Base-by-base conservation (phyloP, 1,139 yeast species). In the Diutina scorzettiae region DNA sequence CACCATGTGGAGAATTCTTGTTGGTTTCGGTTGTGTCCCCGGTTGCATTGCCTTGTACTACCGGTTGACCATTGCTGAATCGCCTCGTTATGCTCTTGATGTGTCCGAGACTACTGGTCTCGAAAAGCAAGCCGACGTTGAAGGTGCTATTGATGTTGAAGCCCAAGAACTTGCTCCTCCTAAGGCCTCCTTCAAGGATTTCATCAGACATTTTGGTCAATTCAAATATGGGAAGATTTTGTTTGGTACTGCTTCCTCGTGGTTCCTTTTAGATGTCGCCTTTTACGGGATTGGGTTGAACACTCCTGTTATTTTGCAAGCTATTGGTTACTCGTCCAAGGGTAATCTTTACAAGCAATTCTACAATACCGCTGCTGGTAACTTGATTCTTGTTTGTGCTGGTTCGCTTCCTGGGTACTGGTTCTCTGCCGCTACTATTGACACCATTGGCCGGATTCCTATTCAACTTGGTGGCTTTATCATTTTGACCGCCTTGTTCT, bases 201-300 rank as follows among this genome's bases (percentile, higher is more conserved):
- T 83, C 68, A 53, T 71, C 54, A 40, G 49, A 27, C 95, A 89
- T 62, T 91, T 89, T 60, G 68, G 78, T 43, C 82, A 86, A 66
- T 87, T 96, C 95, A 84, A 71, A 64, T 81, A 86, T 63, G 80
- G 84, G 64, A 83, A 81, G 68, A 76, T 81, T 47, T 71, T 91
- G 53, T 52, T 91, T 43, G 98, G 97, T 60, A 89, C 98, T 54
- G 95, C 96, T 51, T 93, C 89, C 62, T 81, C 94, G 42, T 91
- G 98, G 98, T 89, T 89, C 71, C 71, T 81, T 69, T 76, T 89
- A 64, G 98, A 91, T 71, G 85, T 91, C 59, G 96, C 96, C 47
- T 87, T 78, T 73, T 91, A 91, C 62, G 95, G 95, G 64, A 69
- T 84, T 56, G 81, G 84, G 62, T 74, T 84, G 57, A 84, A 84